Percentiles rank a stretch among this genome's conserved stretches.
Evolutionary conservation across 2,329 filamentous ascomycete species (phyloP).

Genomic region (Neonectria punicea): DNA sequence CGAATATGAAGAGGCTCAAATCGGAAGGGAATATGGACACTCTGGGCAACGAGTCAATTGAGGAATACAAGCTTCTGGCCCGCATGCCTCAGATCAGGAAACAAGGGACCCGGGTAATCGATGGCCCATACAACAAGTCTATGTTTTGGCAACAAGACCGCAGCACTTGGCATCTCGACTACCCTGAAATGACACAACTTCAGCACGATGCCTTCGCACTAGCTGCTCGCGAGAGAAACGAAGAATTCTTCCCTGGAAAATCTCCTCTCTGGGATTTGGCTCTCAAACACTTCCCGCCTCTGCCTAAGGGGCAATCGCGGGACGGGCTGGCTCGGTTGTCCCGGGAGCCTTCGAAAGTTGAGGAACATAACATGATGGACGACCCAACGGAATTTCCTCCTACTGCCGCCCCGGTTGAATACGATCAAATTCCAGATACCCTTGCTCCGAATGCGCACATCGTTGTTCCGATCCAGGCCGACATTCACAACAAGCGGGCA

Average conservation of each 20-base stretch:
- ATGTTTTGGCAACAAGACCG: constrained; percentile 68
- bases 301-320: constrained; percentile 33
- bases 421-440: constrained; percentile 49
- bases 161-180: constrained; percentile 68
- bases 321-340: constrained; percentile 22
- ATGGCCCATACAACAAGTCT: constrained; percentile 63
- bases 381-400: constrained; percentile 44
- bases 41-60: constrained; percentile 48
- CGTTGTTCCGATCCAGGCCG: constrained; percentile 48
- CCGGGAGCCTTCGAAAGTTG: constrained; percentile 37
- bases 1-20: constrained; percentile 66
- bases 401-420: constrained; percentile 43
- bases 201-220: constrained; percentile 66
- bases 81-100: constrained; percentile 61
- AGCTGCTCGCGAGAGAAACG: constrained; percentile 61
- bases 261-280: constrained; percentile 66
- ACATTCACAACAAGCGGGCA: constrained; percentile 51
- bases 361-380: constrained; percentile 40
- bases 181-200: constrained; percentile 71
- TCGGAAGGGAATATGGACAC: constrained; percentile 57
- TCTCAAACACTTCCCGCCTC: constrained; percentile 68
- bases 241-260: constrained; percentile 64
- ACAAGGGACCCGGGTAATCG: constrained; percentile 65
- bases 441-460: constrained; percentile 50
- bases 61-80: constrained; percentile 59